Percentiles rank a stretch among this genome's conserved stretches.
These are phyloP conservation scores for Chlorella ohadii DNA, from an alignment of 139 green algal species.

Conservation along the genomic window DNA sequence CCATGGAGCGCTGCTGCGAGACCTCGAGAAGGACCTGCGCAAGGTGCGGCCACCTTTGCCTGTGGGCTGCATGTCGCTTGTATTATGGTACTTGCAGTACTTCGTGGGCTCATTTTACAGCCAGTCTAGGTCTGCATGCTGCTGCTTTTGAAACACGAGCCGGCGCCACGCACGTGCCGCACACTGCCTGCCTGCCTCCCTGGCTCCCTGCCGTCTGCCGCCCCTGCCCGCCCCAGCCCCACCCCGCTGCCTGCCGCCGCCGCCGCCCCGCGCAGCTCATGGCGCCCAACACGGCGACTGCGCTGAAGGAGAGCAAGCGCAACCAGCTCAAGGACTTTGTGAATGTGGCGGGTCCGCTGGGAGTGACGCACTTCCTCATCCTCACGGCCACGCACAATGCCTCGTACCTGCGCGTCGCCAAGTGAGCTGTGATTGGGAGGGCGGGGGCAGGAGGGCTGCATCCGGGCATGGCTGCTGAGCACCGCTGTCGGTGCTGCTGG, in stretches of 20 bases:
- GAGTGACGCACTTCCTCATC: conserved; percentile 96
- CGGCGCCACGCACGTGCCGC: too few relatives aligned
- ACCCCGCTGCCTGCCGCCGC: neutral
- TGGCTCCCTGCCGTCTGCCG: neutral
- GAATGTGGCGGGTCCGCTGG: conserved; percentile 92
- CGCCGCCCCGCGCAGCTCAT: conserved; percentile 65
- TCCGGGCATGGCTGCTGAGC: too few relatives aligned
- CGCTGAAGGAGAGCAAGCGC: conserved; percentile 81
- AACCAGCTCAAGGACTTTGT: conserved; percentile 98
- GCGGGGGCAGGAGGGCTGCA: too few relatives aligned
- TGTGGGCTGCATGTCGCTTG: neutral
- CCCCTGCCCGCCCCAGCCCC: neutral
- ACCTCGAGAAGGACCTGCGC: conserved; percentile 90
- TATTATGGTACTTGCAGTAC: too few relatives aligned
- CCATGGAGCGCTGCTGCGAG: conserved; percentile 71
- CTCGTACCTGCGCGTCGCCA: conserved; percentile 89
- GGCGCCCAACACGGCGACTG: conserved; percentile 90
- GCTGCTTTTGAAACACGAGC: too few relatives aligned
- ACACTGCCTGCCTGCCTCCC: neutral
- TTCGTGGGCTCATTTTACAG: too few relatives aligned
- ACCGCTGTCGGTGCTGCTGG: too few relatives aligned
- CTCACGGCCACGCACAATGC: conserved; percentile 87
- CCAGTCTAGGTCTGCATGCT: too few relatives aligned
- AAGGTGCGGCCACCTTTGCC: conserved; percentile 38
- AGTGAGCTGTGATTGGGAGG: conserved; percentile 36